A percentile compares a stretch with the other conserved stretches of the same genome.
Evolutionary conservation across 2,329 filamentous ascomycete species (phyloP).

Genomic region (Ophiostoma populinum): DNA sequence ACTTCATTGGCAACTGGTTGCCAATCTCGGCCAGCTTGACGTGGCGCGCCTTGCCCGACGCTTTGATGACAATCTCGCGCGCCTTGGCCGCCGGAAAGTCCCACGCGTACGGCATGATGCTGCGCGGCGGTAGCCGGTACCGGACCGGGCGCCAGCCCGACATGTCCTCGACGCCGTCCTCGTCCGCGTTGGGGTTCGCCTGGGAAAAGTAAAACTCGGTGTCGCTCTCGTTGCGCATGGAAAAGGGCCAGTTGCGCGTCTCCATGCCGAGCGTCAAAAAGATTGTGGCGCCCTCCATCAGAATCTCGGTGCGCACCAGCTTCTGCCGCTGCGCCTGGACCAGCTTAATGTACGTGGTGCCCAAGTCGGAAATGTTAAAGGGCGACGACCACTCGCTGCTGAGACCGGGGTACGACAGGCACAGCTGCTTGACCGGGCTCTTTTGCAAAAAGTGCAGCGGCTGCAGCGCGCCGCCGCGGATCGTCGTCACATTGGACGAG

Average conservation of each 20-base stretch:
- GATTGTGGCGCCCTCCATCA: constrained; percentile 85
- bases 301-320: constrained; percentile 70
- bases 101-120: constrained; percentile 99
- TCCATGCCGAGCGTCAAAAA: constrained; percentile 85
- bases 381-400: constrained; percentile 97
- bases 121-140: constrained; percentile 80
- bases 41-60: constrained; percentile 66
- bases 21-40: constrained; percentile 94
- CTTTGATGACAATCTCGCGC: constrained; percentile 75
- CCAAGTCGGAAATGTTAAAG: constrained; percentile 92
- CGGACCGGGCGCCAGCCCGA: constrained; percentile 85
- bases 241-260: constrained; percentile 93
- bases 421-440: constrained; percentile 70
- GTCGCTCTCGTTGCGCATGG: constrained; percentile 96
- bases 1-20: constrained; percentile 86
- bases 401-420: constrained; percentile 79
- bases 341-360: constrained; percentile 83
- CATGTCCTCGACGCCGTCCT: constrained; percentile 68
- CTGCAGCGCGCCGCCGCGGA: constrained; percentile 63
- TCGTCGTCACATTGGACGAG: constrained; percentile 65
- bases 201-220: constrained; percentile 95
- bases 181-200: constrained; percentile 79
- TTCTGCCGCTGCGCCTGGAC: constrained; percentile 80
- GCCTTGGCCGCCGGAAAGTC: constrained; percentile 96
- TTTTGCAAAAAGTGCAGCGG: constrained; percentile 83